phyloP scores from a whole-genome alignment of 306 rosid species.

The Acacia acuminata region DNA sequence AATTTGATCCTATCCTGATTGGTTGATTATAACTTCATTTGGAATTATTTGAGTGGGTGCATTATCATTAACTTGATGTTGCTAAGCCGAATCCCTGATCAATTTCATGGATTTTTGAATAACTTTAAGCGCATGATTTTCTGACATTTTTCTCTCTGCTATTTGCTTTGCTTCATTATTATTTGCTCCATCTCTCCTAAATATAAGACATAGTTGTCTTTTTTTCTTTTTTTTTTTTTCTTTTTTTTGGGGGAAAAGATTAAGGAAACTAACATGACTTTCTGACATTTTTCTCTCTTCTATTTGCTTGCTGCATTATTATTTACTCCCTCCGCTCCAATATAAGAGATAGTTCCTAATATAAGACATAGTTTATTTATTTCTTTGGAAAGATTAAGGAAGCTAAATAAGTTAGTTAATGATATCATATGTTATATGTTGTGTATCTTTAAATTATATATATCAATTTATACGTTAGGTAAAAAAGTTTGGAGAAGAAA shows the following conservation, averaged over 20 bases:
- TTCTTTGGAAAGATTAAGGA: too few species aligned
- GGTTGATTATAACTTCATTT: not conserved
- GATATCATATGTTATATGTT: too few species aligned
- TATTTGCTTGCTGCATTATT: conserved; percentile 5
- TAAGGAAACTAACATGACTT: not conserved
- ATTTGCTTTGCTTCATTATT: not conserved
- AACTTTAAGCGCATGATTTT: not conserved
- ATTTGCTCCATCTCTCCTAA: not conserved
- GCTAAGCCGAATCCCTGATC: not conserved
- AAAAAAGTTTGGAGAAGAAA: too few species aligned
- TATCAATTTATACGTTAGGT: too few species aligned
- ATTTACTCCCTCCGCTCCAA: not conserved
- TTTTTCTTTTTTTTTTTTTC: too few species aligned
- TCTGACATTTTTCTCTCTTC: not conserved
- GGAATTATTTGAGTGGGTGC: not conserved
- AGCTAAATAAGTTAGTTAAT: too few species aligned
- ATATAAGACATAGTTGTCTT: too few species aligned
- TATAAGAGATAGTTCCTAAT: too few species aligned
- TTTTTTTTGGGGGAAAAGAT: too few species aligned
- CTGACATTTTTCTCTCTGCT: not conserved
- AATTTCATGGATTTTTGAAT: not conserved
- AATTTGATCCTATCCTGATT: not conserved
- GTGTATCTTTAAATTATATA: too few species aligned
- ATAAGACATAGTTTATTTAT: too few species aligned
- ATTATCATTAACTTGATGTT: not conserved